Evolutionary conservation across 1,284 basidiomycete genomes (phyloP).

Genomic region (Waitea zeae): DNA sequence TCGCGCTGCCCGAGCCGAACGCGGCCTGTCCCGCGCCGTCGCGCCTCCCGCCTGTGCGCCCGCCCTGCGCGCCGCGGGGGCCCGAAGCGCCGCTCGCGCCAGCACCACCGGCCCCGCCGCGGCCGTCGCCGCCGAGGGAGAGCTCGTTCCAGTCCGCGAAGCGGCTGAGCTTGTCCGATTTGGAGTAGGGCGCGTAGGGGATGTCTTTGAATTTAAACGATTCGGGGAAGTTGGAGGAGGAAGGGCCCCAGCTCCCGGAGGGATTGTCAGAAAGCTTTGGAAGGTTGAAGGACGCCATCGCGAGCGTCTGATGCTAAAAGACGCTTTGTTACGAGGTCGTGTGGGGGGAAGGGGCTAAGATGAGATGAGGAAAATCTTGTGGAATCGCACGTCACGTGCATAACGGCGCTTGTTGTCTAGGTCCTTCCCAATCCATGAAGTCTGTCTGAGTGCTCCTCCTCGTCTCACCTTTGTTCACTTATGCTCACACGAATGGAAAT

Average conservation of each 20-base stretch:
- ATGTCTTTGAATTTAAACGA: conserved; percentile 83
- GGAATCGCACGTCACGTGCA: neutral
- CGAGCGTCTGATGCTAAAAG: no score
- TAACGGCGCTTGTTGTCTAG: neutral
- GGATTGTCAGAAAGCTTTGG: conserved; percentile 68
- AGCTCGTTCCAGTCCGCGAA: conserved; percentile 96
- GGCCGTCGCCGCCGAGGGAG: conserved; percentile 42
- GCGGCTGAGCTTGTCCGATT: conserved; percentile 94
- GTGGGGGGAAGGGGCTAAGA: no score
- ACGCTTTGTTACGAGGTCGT: conserved; percentile 4
- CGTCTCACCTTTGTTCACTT: neutral
- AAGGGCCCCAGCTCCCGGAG: conserved; percentile 73
- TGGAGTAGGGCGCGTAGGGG: conserved; percentile 94
- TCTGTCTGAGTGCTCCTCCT: conserved; percentile 27
- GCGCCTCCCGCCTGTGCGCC: no score
- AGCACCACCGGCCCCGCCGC: conserved; percentile 36
- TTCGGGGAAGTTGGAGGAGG: conserved; percentile 53
- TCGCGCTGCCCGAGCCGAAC: conserved; percentile 71
- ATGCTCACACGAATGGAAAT: conserved; percentile 5
- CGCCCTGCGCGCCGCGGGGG: conserved; percentile 24
- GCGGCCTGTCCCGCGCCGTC: conserved; percentile 57
- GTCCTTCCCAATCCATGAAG: conserved; percentile 39
- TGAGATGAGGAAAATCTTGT: neutral
- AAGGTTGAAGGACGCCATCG: conserved; percentile 60
- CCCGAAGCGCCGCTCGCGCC: conserved; percentile 25